Base-by-base conservation (phyloP, 164 flowering plant genomes). In the Warburgia ugandensis region DNA sequence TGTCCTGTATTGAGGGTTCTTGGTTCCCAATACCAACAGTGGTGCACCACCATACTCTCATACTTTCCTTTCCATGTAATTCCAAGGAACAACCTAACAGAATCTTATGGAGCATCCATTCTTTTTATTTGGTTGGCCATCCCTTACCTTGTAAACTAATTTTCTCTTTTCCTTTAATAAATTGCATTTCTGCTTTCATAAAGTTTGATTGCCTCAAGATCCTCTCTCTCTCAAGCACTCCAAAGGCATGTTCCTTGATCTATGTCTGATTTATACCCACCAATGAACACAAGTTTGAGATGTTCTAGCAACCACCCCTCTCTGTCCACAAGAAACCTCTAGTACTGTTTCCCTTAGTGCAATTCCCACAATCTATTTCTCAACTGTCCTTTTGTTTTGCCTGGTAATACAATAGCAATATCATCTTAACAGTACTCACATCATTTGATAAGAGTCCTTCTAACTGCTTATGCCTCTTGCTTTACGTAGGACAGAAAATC, bases 81-180 rank as follows among this genome's bases (percentile, higher is more conserved):
- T 68, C 76, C 71, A 63, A 67, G 71, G 65, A 68, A 75, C 73
- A 56, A 58, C 56, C 74, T 68, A 75, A 65, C 75, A 68, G 72
- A 73, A 78, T 75, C 76, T 69, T 58, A 68, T 61, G 73, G 68
- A 28, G 28, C 55, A 62, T 48, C 47, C 56, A 54, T 57, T 56
- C 58, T 41, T 46, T 62, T 48, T 59, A 64, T 66, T 30, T 49
- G 57, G 67, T 62, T 74, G 79, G 68, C 43, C 70, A 54, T 27
- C 37, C 44, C 23, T 32, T n/a, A n/a, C n/a, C n/a, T n/a, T n/a
- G n/a, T n/a, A n/a, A n/a, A n/a, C n/a, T n/a, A n/a, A 19, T 40
- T 14, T 41, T 37, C 29, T 4, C 11, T 14, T 25, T 27, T 6
- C 25, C 28, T 28, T 48, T 22, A 52, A 14, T 50, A 40, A 9